Percentiles rank a stretch among this genome's conserved stretches.
phyloP scores from a whole-genome alignment of 192 early-diverging fungal genomes.

The Podila epigama region DNA sequence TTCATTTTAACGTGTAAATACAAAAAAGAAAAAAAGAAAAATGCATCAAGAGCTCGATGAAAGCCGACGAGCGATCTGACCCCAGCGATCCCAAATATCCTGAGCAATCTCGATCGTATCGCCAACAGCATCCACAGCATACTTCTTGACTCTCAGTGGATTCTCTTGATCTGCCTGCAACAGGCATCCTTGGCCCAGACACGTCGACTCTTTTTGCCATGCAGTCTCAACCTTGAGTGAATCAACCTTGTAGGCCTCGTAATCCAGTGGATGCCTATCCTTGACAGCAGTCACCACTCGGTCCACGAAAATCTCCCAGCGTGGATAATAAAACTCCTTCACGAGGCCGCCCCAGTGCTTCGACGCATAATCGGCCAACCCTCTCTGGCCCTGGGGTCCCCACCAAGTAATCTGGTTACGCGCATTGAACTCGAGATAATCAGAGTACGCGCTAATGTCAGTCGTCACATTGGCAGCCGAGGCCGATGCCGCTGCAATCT shows the following conservation, averaged over 20 bases:
- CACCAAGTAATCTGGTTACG: conserved; percentile 44
- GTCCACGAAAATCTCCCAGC: conserved; percentile 35
- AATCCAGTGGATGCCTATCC: background rate
- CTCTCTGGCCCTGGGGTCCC: conserved; percentile 19
- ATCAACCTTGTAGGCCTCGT: conserved; percentile 11
- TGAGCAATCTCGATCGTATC: conserved; percentile 22
- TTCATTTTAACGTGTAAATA: no score
- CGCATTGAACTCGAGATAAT: conserved; percentile 36
- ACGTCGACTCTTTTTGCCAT: conserved; percentile 16
- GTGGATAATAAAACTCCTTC: conserved; percentile 27
- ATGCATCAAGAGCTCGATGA: background rate
- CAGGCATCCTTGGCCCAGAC: conserved; percentile 3
- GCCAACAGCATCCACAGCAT: conserved; percentile 17
- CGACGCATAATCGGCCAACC: conserved; percentile 22
- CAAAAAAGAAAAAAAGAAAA: no score
- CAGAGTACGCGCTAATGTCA: conserved; percentile 1
- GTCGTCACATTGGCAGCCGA: background rate
- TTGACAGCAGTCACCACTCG: conserved; percentile 5
- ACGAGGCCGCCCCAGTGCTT: conserved; percentile 37
- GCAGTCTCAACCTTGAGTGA: conserved; percentile 2
- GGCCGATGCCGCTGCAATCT: background rate
- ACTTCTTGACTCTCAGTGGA: background rate
- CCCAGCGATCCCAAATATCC: conserved; percentile 33
- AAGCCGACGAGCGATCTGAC: conserved; percentile 7
- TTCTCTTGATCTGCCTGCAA: background rate